Conservation (phyloP, 73 alveolate genomes). For the Paramecium caudatum region DNA sequence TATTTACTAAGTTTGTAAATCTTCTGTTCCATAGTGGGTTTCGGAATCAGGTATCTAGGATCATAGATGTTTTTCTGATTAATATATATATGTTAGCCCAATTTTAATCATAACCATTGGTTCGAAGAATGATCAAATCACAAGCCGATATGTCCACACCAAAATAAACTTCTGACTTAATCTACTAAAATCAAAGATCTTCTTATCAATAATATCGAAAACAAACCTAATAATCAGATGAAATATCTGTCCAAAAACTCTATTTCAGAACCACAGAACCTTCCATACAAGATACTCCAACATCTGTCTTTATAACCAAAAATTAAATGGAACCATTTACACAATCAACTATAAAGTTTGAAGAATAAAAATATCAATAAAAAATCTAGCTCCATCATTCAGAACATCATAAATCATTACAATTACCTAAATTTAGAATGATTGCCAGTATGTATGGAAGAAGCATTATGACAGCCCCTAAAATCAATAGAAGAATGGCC, state of each 20-base stretch:
- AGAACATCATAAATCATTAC: conserved; percentile 2
- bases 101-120: conserved; percentile 41
- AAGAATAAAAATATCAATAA: conserved; percentile 1
- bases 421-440: conserved; percentile 33
- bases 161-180: background rate
- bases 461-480: conserved; percentile 24
- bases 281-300: background rate
- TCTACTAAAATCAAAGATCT: conserved; percentile 19
- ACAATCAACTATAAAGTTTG: background rate
- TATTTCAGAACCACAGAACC: conserved; percentile 37
- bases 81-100: conserved; percentile 15
- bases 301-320: background rate
- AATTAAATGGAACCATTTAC: background rate
- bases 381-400: conserved; percentile 8
- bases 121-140: conserved; percentile 22
- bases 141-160: background rate
- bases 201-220: conserved; percentile 10
- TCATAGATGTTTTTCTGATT: conserved; percentile 72
- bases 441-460: conserved; percentile 50
- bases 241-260: background rate
- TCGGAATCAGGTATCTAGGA: conserved; percentile 84
- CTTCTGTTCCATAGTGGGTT: conserved; percentile 85
- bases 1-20: conserved; percentile 85
- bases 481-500: conserved; percentile 51
- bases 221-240: conserved; percentile 19